These are phyloP conservation scores for Amanita jacksonii DNA, from an alignment of 768 basidiomycete species.

Conservation along the genomic window DNA sequence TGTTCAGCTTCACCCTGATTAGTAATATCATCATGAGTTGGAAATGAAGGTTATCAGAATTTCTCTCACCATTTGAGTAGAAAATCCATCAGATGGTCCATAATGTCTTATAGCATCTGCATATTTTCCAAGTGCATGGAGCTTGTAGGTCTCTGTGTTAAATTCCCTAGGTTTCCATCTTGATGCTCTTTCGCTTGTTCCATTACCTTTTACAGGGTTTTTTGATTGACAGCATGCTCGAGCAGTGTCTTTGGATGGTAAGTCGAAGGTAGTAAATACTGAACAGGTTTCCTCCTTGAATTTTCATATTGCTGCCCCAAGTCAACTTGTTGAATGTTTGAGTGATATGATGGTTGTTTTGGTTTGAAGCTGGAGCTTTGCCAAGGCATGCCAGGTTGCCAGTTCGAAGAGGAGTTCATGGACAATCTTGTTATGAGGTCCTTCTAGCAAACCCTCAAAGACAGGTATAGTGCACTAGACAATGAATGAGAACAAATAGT, in stretches of 20 bases:
- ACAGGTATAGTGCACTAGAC: constrained; percentile 23
- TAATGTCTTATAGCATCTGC: constrained; percentile 13
- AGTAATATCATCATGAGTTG: no score
- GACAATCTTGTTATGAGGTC: constrained; percentile 18
- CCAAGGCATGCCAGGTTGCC: constrained; percentile 26
- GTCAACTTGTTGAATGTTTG: constrained; percentile 17
- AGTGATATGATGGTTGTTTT: constrained; percentile 17
- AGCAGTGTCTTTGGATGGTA: constrained; percentile 18
- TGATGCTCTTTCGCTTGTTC: no score
- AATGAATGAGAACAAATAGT: not conserved
- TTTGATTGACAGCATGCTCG: constrained; percentile 10
- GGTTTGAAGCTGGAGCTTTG: constrained; percentile 19
- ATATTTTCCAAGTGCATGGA: constrained; percentile 23
- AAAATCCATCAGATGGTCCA: constrained; percentile 28
- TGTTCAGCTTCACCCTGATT: not conserved
- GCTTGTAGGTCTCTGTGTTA: constrained; percentile 11
- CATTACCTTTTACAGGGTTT: no score
- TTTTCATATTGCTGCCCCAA: constrained; percentile 17
- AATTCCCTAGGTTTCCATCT: no score
- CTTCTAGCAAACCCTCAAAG: constrained; percentile 27
- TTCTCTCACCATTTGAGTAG: constrained; percentile 23
- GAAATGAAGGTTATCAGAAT: not conserved
- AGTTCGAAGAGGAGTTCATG: constrained; percentile 20
- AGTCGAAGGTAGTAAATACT: constrained; percentile 15
- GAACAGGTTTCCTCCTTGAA: constrained; percentile 15